phyloP scores from a whole-genome alignment of 1,284 basidiomycete species.

The Hortiboletus rubellus region DNA sequence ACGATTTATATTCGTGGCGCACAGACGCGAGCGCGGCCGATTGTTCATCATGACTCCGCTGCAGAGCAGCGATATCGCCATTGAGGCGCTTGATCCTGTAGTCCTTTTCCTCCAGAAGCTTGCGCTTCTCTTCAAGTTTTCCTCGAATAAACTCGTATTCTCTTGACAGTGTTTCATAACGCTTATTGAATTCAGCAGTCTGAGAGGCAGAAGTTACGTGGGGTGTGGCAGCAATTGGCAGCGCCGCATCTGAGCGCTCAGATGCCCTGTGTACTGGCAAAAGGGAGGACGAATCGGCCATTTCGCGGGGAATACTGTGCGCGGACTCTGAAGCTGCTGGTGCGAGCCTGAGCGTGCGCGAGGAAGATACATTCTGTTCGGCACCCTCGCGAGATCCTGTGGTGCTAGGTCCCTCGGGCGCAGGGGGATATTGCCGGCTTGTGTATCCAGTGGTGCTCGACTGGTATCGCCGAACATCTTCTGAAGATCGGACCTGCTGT shows the following conservation, averaged over 20 bases:
- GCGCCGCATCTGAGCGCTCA: not conserved
- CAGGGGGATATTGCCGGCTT: no score
- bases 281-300: not conserved
- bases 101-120: not conserved
- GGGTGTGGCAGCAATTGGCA: not conserved
- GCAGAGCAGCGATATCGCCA: not conserved
- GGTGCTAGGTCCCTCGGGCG: no score
- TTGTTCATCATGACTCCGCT: not conserved
- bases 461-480: not conserved
- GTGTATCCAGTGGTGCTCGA: not conserved
- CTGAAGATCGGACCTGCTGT: not conserved
- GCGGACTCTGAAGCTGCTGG: not conserved
- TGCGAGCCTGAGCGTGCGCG: not conserved
- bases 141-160: not conserved
- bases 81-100: not conserved
- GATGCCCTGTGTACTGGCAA: not conserved
- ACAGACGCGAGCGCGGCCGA: not conserved
- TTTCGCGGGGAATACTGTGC: no score
- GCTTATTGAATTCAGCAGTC: not conserved
- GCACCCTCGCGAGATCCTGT: not conserved
- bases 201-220: not conserved
- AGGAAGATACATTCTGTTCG: not conserved
- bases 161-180: not conserved
- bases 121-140: not conserved
- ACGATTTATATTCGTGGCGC: not conserved